These are phyloP conservation scores for Globisporangium spiculum DNA, from an alignment of 352 stramenopile species.

Conservation along the genomic window DNA sequence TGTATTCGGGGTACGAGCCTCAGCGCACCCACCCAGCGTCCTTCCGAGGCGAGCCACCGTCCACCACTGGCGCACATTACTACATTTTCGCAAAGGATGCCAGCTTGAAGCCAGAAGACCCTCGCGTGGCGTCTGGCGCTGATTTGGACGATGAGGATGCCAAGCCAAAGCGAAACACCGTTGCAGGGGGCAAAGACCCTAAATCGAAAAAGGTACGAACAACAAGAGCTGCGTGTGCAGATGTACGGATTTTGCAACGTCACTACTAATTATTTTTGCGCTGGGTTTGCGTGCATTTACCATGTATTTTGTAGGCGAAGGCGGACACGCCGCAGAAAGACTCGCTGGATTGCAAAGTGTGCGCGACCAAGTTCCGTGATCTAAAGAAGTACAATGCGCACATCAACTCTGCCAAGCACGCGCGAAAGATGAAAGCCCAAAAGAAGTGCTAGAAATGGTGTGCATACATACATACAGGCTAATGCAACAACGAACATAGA, in stretches of 20 bases:
- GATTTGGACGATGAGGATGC: not conserved
- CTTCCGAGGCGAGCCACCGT: constrained; percentile 71
- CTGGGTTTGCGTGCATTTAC: not conserved
- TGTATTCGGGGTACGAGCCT: constrained; percentile 75
- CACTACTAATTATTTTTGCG: too few species aligned
- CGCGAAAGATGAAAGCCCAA: constrained; percentile 61
- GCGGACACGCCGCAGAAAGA: constrained; percentile 10
- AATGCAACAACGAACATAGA: not conserved
- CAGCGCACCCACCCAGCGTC: constrained; percentile 74
- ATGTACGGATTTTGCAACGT: not conserved
- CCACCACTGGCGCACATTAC: constrained; percentile 61
- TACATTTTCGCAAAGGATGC: constrained; percentile 62
- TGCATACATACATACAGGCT: not conserved
- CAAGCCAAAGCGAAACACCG: constrained; percentile 6
- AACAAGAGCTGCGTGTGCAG: not conserved
- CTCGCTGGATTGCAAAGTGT: constrained; percentile 56
- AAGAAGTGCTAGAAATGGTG: constrained; percentile 31
- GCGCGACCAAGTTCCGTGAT: constrained; percentile 51
- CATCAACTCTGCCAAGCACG: constrained; percentile 86
- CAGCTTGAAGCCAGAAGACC: constrained; percentile 28
- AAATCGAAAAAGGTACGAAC: constrained; percentile 13
- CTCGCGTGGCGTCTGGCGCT: constrained; percentile 8
- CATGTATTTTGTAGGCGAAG: constrained; percentile 11
- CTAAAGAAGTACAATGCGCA: constrained; percentile 85
- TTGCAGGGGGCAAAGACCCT: too few species aligned